Evolutionary conservation across 352 stramenopile genomes (phyloP), one percentile per base, ranked within the genome.

Genomic region (Globisporangium emineosum): DNA sequence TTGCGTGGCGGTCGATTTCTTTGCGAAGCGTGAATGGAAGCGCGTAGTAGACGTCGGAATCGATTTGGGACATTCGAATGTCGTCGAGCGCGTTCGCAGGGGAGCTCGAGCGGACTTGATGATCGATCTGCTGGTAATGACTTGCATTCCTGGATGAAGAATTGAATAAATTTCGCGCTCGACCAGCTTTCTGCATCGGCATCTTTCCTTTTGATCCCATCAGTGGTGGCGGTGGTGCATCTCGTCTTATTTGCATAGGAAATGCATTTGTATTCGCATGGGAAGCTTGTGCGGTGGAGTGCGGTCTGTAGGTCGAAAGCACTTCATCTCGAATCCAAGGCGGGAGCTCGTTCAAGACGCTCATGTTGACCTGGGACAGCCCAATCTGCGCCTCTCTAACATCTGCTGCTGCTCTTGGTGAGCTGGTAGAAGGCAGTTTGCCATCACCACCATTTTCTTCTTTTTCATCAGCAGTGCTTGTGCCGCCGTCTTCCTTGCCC

Each of bases 1-100:
- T 92, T 0, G 86, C 68, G 58, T 89, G 71, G 27, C 72, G 70
- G 59, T 89, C 75, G 37, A 95, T 86, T 43, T 95, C 87, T 64
- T 77, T 78, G 15, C 79, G 85, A 55, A 95, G 82, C 0, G 63
- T 33, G 9, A 89, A 76, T 5, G 87, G 87, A 5, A 95, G 69
- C 19, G 82, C 77, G 37, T 91, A 59, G 50, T 93, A 92, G 7
- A 95, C 83, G 45, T 90, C 77, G 5, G 76, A 74, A 55, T 95
- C 87, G 3, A 95, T 77, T 75, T 94, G 87, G 4, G 87, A 95
- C 62, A 92, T 74, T 12, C 68, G 74, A 56, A 92, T 84, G 37
- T 91, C 81, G 59, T 94, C 74, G 4, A 94, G 65, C 2, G 78
- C 69, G 25, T 80, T 78, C 21, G 32, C 62, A 15, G 10, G 23